Base-by-base conservation (phyloP, 2,329 filamentous ascomycete genomes). In the Tolypocladium album region DNA sequence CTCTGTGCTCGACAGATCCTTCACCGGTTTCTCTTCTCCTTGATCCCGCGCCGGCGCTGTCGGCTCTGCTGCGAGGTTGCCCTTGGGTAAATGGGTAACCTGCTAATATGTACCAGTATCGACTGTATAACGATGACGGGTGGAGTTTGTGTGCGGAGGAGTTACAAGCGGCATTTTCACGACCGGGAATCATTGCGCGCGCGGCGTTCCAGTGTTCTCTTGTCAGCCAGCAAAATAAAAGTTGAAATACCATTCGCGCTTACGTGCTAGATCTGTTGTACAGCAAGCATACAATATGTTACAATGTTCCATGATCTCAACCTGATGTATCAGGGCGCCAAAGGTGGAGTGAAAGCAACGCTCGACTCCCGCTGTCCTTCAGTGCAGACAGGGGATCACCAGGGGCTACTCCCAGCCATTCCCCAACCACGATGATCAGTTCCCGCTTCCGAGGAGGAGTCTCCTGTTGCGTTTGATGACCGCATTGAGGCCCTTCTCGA, bases 401-500 rank as follows among this genome's bases (percentile, higher is more conserved):
- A n/a, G 20, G 20, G 20, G 20, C 34, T 36, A 9, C 27, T 53
- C 50, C 47, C 31, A 13, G n/a, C 31, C 3, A 7, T 53, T 53
- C 31, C 31, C 11, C 12, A 11, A 15, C 20, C 56, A 39, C 40
- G 20, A 12, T n/a, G 6, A 22, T 63, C 58, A 72, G 60, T 65
- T 68, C 17, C 66, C 63, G 36, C 66, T 62, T 31, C 76, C 75
- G 3, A 82, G 65, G 39, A 86, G 67, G 50, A 87, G 65, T 57
- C 80, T 76, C 60, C 79, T 74, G 67, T 88, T 88, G 69, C 80
- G 82, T 73, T 81, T 83, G 59, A 88, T 79, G 24, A 86, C 69
- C 52, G 79, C 76, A 68, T 83, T 83, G 59, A 88, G 71, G 53
- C 75, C 81, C 75, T 85, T 87, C 73, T 88, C 85, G 38, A 86